Conservation (phyloP, 116 monocot species). For the Trichopus zeylanicus region DNA sequence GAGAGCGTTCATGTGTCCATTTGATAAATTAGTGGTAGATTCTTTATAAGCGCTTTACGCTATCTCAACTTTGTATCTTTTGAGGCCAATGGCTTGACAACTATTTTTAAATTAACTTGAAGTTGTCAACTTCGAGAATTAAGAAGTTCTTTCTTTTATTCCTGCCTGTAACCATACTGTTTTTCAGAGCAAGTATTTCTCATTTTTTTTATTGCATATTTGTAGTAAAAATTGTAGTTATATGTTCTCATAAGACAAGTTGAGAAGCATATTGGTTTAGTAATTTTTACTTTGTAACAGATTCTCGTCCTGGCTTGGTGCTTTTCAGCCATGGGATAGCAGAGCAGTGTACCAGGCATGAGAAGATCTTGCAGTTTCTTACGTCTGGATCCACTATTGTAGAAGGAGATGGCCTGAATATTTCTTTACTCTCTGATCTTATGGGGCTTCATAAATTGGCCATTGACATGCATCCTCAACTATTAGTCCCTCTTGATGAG, state of each 20-base stretch:
- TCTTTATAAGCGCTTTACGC: no score
- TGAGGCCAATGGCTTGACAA: no score
- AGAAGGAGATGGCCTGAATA: slow-evolving; percentile 24
- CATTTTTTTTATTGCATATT: not conserved
- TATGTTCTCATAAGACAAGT: not conserved
- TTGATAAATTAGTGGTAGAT: no score
- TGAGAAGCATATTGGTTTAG: not conserved
- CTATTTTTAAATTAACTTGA: no score
- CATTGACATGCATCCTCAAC: slow-evolving; percentile 10
- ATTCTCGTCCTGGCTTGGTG: slow-evolving; percentile 35
- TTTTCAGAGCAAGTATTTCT: not conserved
- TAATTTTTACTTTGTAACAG: slow-evolving; percentile 28
- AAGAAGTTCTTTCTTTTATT: no score
- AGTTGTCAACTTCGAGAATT: no score
- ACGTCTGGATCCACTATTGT: slow-evolving; percentile 26
- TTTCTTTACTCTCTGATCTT: slow-evolving; percentile 37
- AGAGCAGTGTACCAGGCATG: slow-evolving; percentile 47
- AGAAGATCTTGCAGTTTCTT: slow-evolving; percentile 53
- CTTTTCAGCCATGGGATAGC: slow-evolving; percentile 57
- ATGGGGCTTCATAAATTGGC: slow-evolving; percentile 33
- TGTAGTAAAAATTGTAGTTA: not conserved
- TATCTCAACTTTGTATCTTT: no score
- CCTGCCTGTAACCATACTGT: not conserved
- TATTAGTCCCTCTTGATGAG: slow-evolving; percentile 10
- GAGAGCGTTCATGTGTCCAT: no score